Evolutionary conservation across 305 asterid genomes (phyloP).

Genomic region (Fraxinus angustifolia): DNA sequence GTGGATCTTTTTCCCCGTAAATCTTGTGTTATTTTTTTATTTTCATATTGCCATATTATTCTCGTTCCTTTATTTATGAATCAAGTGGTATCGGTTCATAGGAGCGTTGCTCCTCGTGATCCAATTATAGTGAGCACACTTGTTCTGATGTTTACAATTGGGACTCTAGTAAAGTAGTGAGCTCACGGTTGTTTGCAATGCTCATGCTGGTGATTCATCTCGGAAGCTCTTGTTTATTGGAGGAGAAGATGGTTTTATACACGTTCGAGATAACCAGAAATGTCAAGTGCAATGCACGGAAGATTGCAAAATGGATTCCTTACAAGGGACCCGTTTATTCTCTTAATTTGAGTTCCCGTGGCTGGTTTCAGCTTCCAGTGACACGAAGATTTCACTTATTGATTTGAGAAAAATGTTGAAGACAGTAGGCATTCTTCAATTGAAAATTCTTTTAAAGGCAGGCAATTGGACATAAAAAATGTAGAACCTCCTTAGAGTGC

Average conservation of each 20-base stretch:
- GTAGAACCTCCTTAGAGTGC: conserved; percentile 95
- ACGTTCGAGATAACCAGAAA: conserved; percentile 62
- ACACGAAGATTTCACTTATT: conserved; percentile 80
- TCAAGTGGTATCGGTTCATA: no score
- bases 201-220: no score
- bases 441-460: conserved; percentile 27
- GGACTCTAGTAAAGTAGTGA: no score
- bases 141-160: no score
- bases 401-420: conserved; percentile 74
- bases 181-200: no score
- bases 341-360: conserved; percentile 92
- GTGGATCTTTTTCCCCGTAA: no score
- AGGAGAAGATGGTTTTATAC: conserved; percentile 48
- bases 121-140: no score
- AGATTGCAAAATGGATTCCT: conserved; percentile 75
- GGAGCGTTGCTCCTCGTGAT: no score
- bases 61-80: no score
- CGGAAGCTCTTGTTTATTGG: no score
- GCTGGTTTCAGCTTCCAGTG: conserved; percentile 91
- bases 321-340: conserved; percentile 65
- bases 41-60: no score
- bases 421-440: conserved; percentile 27
- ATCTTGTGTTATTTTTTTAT: no score
- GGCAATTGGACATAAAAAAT: conserved; percentile 31
- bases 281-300: conserved; percentile 29